phyloP scores from a whole-genome alignment of 495 filamentous ascomycete species.

The Penicillium paxilli region DNA sequence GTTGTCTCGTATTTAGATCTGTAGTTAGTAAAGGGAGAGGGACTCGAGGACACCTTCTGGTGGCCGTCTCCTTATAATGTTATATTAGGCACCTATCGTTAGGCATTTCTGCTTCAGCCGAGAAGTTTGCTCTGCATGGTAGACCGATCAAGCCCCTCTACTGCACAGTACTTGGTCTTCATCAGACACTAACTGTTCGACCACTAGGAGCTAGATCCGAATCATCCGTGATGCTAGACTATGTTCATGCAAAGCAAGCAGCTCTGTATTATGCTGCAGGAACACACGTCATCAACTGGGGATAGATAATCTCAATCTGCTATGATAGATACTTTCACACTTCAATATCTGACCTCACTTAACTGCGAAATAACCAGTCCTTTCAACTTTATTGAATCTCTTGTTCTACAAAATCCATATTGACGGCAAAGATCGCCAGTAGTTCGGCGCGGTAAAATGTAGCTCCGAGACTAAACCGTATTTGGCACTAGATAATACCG shows the following conservation, averaged over 20 bases:
- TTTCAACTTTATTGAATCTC: too few relatives aligned
- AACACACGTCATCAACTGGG: not conserved
- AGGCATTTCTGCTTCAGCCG: constrained; percentile 5
- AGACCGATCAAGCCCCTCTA: too few relatives aligned
- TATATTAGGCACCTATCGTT: too few relatives aligned
- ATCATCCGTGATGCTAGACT: not conserved
- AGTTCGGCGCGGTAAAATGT: constrained; percentile 28
- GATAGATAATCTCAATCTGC: not conserved
- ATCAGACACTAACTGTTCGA: not conserved
- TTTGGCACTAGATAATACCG: constrained; percentile 18
- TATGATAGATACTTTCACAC: too few relatives aligned
- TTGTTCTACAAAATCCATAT: not conserved
- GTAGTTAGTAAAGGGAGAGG: not conserved
- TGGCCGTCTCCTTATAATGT: not conserved
- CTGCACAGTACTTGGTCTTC: not conserved
- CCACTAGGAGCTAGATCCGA: not conserved
- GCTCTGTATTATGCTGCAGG: not conserved
- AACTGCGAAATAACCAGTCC: too few relatives aligned
- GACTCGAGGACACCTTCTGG: not conserved
- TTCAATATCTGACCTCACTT: too few relatives aligned
- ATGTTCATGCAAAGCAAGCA: not conserved
- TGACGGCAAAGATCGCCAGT: not conserved
- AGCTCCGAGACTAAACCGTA: constrained; percentile 22
- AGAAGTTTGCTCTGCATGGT: not conserved
- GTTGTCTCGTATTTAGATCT: not conserved